phyloP scores from a whole-genome alignment of 2,329 filamentous ascomycete species.

The Microcyclospora pomicola region DNA sequence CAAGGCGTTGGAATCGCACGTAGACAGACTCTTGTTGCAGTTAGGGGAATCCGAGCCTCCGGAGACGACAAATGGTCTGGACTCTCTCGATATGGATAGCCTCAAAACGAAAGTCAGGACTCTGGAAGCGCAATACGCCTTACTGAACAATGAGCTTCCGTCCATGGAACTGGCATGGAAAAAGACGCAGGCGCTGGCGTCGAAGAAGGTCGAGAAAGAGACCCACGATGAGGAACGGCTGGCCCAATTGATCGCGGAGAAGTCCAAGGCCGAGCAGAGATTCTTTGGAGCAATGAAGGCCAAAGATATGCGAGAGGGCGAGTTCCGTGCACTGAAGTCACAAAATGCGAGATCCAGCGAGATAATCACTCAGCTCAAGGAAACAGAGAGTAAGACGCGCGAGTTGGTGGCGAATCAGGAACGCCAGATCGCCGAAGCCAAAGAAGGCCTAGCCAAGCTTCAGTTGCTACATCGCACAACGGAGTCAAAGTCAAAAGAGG shows the following conservation, averaged over 20 bases:
- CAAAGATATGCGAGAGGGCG: conserved; percentile 69
- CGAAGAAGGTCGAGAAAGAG: conserved; percentile 74
- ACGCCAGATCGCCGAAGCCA: conserved; percentile 75
- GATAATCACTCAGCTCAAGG: conserved; percentile 86
- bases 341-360: conserved; percentile 87
- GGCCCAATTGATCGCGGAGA: conserved; percentile 63
- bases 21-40: conserved; percentile 53
- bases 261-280: conserved; percentile 93
- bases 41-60: conserved; percentile 31
- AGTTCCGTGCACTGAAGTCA: conserved; percentile 62
- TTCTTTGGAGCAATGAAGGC: conserved; percentile 94
- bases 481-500: conserved; percentile 59
- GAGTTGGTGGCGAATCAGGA: conserved; percentile 70
- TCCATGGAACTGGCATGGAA: conserved; percentile 86
- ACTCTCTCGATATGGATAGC: conserved; percentile 53
- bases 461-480: conserved; percentile 60
- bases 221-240: conserved; percentile 64
- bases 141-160: conserved; percentile 75
- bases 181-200: conserved; percentile 70
- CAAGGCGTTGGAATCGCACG: conserved; percentile 64
- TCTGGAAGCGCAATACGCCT: conserved; percentile 64
- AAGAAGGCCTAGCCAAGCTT: conserved; percentile 60
- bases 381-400: conserved; percentile 66
- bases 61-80: conserved; percentile 29
- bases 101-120: conserved; percentile 59